A percentile compares a stretch with the other conserved stretches of the same genome.
phyloP scores from a whole-genome alignment of 306 rosid species.

The Psophocarpus tetragonolobus region DNA sequence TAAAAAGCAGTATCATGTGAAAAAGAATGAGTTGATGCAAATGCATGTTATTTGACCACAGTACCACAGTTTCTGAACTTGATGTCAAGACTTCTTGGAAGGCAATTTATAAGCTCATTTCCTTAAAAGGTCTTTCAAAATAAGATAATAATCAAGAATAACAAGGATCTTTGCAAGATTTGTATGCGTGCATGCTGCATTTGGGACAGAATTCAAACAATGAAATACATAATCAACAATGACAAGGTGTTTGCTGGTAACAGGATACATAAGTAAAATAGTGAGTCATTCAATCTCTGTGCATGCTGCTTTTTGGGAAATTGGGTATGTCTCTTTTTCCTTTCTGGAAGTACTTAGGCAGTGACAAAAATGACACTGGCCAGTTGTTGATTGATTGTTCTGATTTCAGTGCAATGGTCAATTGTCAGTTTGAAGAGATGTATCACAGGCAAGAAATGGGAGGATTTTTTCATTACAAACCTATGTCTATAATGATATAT shows the following conservation, averaged over 20 bases:
- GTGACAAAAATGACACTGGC: not conserved
- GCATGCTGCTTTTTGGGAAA: not conserved
- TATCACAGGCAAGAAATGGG: not conserved
- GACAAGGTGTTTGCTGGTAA: not conserved
- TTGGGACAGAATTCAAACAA: slow-evolving; percentile 3
- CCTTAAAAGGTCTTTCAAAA: not conserved
- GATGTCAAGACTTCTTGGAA: slow-evolving; percentile 19
- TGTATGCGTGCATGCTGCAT: not conserved
- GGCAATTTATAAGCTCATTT: not conserved
- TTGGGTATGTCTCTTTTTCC: not conserved
- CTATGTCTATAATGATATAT: not conserved
- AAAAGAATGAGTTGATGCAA: slow-evolving; percentile 24
- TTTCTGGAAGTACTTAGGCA: not conserved
- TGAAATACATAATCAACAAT: not conserved
- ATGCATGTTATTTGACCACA: slow-evolving; percentile 19
- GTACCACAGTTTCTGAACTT: slow-evolving; percentile 9
- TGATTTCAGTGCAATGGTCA: not conserved
- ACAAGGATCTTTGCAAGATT: slow-evolving; percentile 2
- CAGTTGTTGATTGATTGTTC: not conserved
- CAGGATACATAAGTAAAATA: not conserved
- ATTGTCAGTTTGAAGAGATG: not conserved
- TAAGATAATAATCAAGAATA: slow-evolving; percentile 13
- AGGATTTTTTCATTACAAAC: slow-evolving; percentile 6
- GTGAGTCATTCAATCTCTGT: slow-evolving; percentile 6
- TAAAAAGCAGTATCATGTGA: slow-evolving; percentile 42